Percentiles rank a stretch among this genome's conserved stretches.
phyloP scores from a whole-genome alignment of 164 flowering plant species.

The Platanus orientalis region DNA sequence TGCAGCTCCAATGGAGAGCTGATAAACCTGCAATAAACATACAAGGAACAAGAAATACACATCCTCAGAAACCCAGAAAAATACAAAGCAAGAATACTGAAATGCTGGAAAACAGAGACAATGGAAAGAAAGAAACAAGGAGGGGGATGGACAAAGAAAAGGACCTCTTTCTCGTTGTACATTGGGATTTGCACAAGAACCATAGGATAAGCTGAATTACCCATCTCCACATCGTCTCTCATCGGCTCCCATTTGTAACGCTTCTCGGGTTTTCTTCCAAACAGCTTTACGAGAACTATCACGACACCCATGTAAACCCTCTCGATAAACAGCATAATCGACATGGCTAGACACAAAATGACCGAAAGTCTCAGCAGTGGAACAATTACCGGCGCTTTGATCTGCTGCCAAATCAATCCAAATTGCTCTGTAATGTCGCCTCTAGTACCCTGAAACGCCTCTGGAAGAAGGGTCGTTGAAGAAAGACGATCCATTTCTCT shows the following conservation, averaged over 20 bases:
- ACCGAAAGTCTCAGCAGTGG: constrained; percentile 43
- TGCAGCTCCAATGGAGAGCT: constrained; percentile 85
- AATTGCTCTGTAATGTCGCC: constrained; percentile 39
- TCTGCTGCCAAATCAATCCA: constrained; percentile 39
- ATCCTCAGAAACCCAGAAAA: not conserved
- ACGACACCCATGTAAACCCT: constrained; percentile 57
- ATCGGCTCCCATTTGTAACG: constrained; percentile 63
- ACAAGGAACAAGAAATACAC: not conserved
- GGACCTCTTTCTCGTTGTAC: constrained; percentile 83
- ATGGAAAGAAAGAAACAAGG: not conserved
- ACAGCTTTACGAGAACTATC: constrained; percentile 41
- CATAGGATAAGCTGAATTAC: constrained; percentile 32
- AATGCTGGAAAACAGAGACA: not conserved
- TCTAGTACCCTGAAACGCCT: constrained; percentile 25
- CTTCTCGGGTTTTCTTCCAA: constrained; percentile 51
- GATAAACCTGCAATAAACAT: constrained; percentile 57
- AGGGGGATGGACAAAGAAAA: not conserved
- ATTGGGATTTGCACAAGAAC: constrained; percentile 91
- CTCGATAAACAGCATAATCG: constrained; percentile 55
- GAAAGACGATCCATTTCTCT: not conserved
- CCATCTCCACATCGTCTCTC: constrained; percentile 53
- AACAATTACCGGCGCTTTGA: constrained; percentile 49
- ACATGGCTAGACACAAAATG: constrained; percentile 44
- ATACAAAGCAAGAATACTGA: not conserved
- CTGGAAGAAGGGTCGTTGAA: constrained; percentile 20